phyloP scores from a whole-genome alignment of 805 yeast genomes.

The Kuraishia hungarica region DNA sequence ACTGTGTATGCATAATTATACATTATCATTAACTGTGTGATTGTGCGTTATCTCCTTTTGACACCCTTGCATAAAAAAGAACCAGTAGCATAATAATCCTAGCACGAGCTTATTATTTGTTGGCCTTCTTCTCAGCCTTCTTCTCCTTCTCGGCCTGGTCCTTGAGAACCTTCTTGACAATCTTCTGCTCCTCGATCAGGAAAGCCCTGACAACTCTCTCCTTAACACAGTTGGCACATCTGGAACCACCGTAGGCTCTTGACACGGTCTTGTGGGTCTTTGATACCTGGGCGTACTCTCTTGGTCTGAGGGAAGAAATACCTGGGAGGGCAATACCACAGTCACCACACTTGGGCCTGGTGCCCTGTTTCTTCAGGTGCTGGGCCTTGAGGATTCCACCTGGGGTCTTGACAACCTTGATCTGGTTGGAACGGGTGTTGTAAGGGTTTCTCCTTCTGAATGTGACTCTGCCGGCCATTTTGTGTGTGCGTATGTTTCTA shows the following conservation, averaged over 20 bases:
- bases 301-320: conserved; percentile 93
- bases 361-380: conserved; percentile 87
- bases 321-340: conserved; percentile 62
- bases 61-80: neutral
- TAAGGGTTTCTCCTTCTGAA: conserved; percentile 99
- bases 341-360: conserved; percentile 88
- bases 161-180: conserved; percentile 98
- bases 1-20: neutral
- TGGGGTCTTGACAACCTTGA: conserved; percentile 99
- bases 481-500: conserved; percentile 13
- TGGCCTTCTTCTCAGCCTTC: conserved; percentile 41
- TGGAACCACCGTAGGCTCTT: conserved; percentile 99
- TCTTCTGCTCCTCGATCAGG: conserved; percentile 99
- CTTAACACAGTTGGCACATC: conserved; percentile 98
- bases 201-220: conserved; percentile 99
- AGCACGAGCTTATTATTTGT: conserved; percentile 16
- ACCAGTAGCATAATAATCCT: too few species aligned
- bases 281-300: conserved; percentile 91
- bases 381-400: conserved; percentile 99
- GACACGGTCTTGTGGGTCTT: conserved; percentile 97
- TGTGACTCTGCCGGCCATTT: conserved; percentile 99
- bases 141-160: conserved; percentile 82
- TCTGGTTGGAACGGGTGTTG: conserved; percentile 99
- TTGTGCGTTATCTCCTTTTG: neutral
- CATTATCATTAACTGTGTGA: conserved; percentile 1